Evolutionary conservation across 2,329 filamentous ascomycete species (phyloP), one percentile per base, ranked within the genome.

Genomic region (Chaetomium olivaceum): DNA sequence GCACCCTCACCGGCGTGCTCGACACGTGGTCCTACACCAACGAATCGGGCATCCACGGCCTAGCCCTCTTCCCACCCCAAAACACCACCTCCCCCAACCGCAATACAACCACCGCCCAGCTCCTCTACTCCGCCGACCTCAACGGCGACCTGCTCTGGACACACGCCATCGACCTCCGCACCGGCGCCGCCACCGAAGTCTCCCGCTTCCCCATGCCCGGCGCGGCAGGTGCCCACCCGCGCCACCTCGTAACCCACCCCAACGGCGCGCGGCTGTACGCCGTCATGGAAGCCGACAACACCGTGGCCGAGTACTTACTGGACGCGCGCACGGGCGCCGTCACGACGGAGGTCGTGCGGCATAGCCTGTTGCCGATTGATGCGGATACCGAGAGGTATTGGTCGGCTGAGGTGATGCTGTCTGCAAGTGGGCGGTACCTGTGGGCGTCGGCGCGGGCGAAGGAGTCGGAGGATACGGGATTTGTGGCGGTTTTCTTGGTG

Each of bases 401-500:
- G 69, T 67, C 67, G 0, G 69, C 70, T 14, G 70, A 69, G 62
- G 70, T 72, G 14, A 66, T 68, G 59, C 66, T 73, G 11, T 73
- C 71, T 3, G 51, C 52, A 0, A 58, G 58, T n/a, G 43, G 54
- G 7, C 36, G 65, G 29, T 73, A 69, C 23, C 63, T 73, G 23
- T 73, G 69, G 69, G 70, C 67, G 12, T 71, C 70, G 2, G 62
- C 65, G 1, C 1, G 21, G 23, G 61, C 66, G 1, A 3, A 16
- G 23, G 25, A 16, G 58, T 60, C 33, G 62, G 29, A 27, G 6
- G 50, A 58, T 11, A 29, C 56, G 25, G 70, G 71, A 14, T 72
- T 67, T 58, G 67, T 72, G 54, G 65, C 66, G 7, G 67, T 23
- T 1, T 73, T 70, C 46, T 48, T 64, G 14, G 65, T 73, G 1